Conservation (phyloP, 495 filamentous ascomycete genomes). For the Lepraria neglecta region DNA sequence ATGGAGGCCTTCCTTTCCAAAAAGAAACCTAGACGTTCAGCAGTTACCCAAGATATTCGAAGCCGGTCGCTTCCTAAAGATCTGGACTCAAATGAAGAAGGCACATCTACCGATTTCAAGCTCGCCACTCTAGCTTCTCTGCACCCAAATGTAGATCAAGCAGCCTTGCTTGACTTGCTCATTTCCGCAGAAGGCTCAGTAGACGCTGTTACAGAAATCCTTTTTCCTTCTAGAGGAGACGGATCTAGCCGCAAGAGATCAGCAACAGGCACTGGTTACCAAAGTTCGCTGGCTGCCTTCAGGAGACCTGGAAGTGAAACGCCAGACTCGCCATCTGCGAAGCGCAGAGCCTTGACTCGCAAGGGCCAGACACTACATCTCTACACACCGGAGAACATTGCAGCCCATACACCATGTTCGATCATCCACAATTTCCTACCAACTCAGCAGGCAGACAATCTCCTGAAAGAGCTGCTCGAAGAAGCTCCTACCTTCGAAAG, state of each 20-base stretch:
- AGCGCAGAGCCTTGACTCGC: constrained; percentile 49
- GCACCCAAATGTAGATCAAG: constrained; percentile 55
- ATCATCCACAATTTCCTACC: constrained; percentile 90
- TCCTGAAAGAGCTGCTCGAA: constrained; percentile 68
- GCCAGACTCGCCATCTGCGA: constrained; percentile 14
- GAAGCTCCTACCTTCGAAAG: constrained; percentile 70
- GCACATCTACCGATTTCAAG: constrained; percentile 79
- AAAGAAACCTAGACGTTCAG: constrained; percentile 42
- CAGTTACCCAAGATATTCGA: not conserved
- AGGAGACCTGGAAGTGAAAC: not conserved
- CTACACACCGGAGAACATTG: constrained; percentile 70
- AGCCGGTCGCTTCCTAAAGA: not conserved
- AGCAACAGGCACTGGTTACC: constrained; percentile 38
- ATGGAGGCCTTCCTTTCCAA: constrained; percentile 56
- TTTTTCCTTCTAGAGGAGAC: constrained; percentile 35
- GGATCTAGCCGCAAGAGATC: constrained; percentile 35
- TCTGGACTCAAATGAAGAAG: not conserved
- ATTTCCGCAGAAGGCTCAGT: constrained; percentile 74
- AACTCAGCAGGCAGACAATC: constrained; percentile 56
- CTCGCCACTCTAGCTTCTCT: constrained; percentile 76
- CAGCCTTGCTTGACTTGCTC: constrained; percentile 68
- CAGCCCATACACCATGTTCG: constrained; percentile 75
- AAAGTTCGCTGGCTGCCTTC: constrained; percentile 49
- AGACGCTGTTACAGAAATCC: constrained; percentile 48
- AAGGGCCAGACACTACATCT: constrained; percentile 80